Conservation (phyloP, 805 yeast genomes). For the Candida golubevii region DNA sequence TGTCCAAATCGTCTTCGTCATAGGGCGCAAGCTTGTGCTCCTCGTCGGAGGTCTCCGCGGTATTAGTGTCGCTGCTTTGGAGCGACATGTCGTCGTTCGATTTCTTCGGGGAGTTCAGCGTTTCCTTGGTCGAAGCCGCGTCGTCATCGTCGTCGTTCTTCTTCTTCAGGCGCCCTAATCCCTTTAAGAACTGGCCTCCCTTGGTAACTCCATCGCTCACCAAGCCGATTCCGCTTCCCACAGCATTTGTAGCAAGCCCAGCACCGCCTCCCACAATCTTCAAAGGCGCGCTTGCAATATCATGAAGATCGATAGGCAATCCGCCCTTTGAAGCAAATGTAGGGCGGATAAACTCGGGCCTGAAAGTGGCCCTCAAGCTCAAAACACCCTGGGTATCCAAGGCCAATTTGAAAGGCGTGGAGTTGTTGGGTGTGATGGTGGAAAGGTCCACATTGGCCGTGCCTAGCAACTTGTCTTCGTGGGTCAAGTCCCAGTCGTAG, state of each 20-base stretch:
- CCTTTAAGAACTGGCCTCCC: conserved; percentile 42
- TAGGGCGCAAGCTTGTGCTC: conserved; percentile 3
- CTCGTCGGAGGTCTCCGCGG: conserved; percentile 6
- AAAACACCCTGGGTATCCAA: conserved; percentile 65
- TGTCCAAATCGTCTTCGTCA: conserved; percentile 12
- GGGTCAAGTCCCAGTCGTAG: conserved; percentile 78
- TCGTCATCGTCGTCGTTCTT: conserved; percentile 11
- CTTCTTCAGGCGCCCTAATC: conserved; percentile 21
- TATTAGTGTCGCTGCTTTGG: background rate
- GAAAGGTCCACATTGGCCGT: conserved; percentile 46
- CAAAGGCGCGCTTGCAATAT: conserved; percentile 43
- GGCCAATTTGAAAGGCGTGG: conserved; percentile 44
- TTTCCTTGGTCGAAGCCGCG: background rate
- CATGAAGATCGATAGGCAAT: conserved; percentile 37
- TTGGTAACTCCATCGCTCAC: conserved; percentile 45
- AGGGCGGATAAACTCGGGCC: conserved; percentile 69
- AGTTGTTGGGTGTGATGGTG: conserved; percentile 41
- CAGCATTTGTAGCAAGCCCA: conserved; percentile 39
- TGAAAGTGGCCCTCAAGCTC: conserved; percentile 50
- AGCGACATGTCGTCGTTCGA: conserved; percentile 4
- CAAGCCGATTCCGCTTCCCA: conserved; percentile 44
- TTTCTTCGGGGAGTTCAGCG: conserved; percentile 1
- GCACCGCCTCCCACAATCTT: conserved; percentile 42
- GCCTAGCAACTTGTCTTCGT: conserved; percentile 61
- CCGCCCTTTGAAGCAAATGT: conserved; percentile 38